Percentiles rank a stretch among this genome's conserved stretches.
phyloP scores from a whole-genome alignment of 75 land plant species.

The Sequoia sempervirens region DNA sequence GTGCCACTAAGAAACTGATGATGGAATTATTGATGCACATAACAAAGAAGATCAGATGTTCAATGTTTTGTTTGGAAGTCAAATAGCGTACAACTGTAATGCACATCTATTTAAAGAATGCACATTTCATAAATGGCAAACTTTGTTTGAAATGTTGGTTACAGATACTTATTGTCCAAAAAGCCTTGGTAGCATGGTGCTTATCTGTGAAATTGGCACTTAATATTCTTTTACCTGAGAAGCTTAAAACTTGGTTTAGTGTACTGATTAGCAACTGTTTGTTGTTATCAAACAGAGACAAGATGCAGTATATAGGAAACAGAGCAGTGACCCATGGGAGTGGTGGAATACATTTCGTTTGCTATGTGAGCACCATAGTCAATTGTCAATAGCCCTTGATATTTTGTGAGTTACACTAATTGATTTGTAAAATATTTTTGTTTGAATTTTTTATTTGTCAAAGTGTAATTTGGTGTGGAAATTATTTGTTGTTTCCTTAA shows the following conservation, averaged over 20 bases:
- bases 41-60: neutral
- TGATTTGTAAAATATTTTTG: neutral
- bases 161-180: neutral
- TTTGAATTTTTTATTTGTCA: neutral
- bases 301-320: conserved; percentile 21
- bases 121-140: neutral
- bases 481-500: neutral
- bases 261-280: neutral
- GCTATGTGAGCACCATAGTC: conserved; percentile 95
- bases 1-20: neutral
- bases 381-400: conserved; percentile 81
- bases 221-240: neutral
- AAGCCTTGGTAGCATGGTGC: neutral
- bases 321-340: conserved; percentile 55
- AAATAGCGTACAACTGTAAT: neutral
- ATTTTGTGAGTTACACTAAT: conserved; percentile 43
- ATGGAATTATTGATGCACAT: neutral
- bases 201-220: neutral
- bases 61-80: neutral
- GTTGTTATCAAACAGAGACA: conserved; percentile 19
- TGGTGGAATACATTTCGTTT: conserved; percentile 68
- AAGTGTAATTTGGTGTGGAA: neutral
- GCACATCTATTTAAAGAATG: neutral
- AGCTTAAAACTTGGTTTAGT: neutral
- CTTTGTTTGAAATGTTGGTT: neutral